Evolutionary conservation across 2,329 filamentous ascomycete genomes (phyloP), one percentile per base, ranked within the genome.

Genomic region (Biscogniauxia marginata): DNA sequence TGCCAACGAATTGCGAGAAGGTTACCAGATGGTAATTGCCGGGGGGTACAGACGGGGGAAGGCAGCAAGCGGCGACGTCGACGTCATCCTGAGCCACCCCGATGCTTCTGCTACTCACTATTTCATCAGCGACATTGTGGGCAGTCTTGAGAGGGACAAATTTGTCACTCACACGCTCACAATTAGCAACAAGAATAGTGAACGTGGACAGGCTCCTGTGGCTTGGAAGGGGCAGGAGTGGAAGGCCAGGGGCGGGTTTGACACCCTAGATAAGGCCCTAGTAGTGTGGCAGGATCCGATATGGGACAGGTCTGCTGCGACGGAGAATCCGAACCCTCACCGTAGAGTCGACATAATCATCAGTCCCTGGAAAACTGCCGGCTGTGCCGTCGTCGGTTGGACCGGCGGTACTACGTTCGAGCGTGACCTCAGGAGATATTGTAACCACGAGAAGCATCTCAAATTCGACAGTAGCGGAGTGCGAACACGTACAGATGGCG

Each of bases 401-500:
- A 88, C 84, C 16, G 90, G 92, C 0, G 93, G 87, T 1, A 96
- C 88, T 0, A 97, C 92, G 0, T 98, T 97, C 64, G 85, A 97
- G 76, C 80, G 93, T 21, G 95, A 98, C 71, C 71, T 98, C 53
- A 79, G 93, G 44, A 78, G 87, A 30, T 96, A 93, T 73, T 91
- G 88, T 58, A 93, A 90, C 71, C 80, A 85, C 39, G 79, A 82
- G 55, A 86, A 84, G 65, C 79, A 79, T 0, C 87, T 91, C 80
- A 96, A 95, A 71, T 98, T 98, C 69, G 93, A 97, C 69, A 95
- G 89, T 60, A 96, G 90, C 66, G 95, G 95, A 0, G 84, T 96
- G 9, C 81, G 92, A 46, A 85, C 85, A 65, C 79, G 87, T 7
- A 71, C 67, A 7, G 84, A 86, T 53, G 90, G 89, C 2, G 74